These are phyloP conservation scores for Bipolaris gigantea DNA, from an alignment of 2,329 filamentous ascomycete species.

Conservation along the genomic window DNA sequence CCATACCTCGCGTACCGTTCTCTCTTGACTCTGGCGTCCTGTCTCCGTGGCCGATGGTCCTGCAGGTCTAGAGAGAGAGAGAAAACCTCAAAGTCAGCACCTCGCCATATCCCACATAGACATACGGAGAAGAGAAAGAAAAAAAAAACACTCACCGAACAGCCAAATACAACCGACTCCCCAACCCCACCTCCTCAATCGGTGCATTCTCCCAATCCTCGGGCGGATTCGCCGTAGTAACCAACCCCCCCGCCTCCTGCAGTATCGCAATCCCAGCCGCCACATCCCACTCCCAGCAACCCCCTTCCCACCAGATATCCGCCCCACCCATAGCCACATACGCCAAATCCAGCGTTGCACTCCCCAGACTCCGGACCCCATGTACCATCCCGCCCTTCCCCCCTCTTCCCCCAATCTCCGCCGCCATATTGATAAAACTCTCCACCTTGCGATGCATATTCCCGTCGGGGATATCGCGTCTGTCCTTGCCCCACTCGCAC, in stretches of 20 bases:
- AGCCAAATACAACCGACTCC: slow-evolving; percentile 70
- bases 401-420: slow-evolving; percentile 62
- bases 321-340: slow-evolving; percentile 75
- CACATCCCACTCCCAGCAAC: slow-evolving; percentile 83
- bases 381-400: slow-evolving; percentile 80
- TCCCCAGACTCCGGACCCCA: slow-evolving; percentile 70
- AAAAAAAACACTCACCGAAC: slow-evolving; percentile 55
- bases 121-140: neutral
- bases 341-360: slow-evolving; percentile 72
- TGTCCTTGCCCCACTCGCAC: slow-evolving; percentile 80
- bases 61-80: slow-evolving; percentile 61
- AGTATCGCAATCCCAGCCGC: slow-evolving; percentile 74
- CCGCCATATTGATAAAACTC: slow-evolving; percentile 74
- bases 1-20: slow-evolving; percentile 74
- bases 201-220: slow-evolving; percentile 56
- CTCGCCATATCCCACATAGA: neutral
- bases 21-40: slow-evolving; percentile 67
- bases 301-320: slow-evolving; percentile 83
- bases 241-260: slow-evolving; percentile 71
- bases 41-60: slow-evolving; percentile 64
- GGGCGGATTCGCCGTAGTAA: slow-evolving; percentile 75
- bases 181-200: slow-evolving; percentile 64
- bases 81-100: neutral
- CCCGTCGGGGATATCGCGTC: slow-evolving; percentile 65
- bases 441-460: slow-evolving; percentile 73